Base-by-base conservation (phyloP, 1,284 basidiomycete species). In the Boletus sp. region DNA sequence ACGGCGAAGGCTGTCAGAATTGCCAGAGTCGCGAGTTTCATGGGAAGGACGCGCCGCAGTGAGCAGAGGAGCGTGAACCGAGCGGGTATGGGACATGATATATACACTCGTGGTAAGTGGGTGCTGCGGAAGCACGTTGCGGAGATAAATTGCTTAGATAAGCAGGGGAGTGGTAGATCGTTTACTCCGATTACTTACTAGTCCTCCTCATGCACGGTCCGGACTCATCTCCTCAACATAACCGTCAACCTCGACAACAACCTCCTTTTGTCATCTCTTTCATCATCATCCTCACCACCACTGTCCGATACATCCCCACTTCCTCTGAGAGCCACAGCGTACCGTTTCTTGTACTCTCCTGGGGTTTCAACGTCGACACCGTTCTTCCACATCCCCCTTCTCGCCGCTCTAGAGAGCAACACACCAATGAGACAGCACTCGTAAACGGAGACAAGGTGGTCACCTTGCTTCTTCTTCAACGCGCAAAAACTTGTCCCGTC, bases 341-440 rank as follows among this genome's bases (percentile, higher is more conserved):
- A 65, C 30, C 88, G 76, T 30, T 77, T 79, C 68, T 94, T 94
- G 66, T 89, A 94, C 48, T 90, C 84, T 2, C 82, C 76, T 0
- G 91, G 90, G 5, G 74, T 78, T 58, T 94, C 91, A 8, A 74
- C 71, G 7, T 60, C 57, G 10, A 66, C 69, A 0, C 82, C 82
- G 4, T 76, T 53, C 23, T 69, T 72, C 91, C 91, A 94, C 68
- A 91, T 83, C 0, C 91, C 91, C 51, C 72, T 69, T 49, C 71
- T 75, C 47, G 74, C 77, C 46, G 66, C 68, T 59, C 81, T 88
- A 52, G 16, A 40, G 8, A 17, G 8, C 10, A 22, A 3, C 23
- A 48, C 16, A 34, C 4, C 26, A 29, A 43, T 38, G 16, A 36
- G 39, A 35, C 29, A 37, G 20, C 20, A 5, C 10, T 13, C 19